Conservation (phyloP, 345 rosid species). For the Arabidopsis arenosa region DNA sequence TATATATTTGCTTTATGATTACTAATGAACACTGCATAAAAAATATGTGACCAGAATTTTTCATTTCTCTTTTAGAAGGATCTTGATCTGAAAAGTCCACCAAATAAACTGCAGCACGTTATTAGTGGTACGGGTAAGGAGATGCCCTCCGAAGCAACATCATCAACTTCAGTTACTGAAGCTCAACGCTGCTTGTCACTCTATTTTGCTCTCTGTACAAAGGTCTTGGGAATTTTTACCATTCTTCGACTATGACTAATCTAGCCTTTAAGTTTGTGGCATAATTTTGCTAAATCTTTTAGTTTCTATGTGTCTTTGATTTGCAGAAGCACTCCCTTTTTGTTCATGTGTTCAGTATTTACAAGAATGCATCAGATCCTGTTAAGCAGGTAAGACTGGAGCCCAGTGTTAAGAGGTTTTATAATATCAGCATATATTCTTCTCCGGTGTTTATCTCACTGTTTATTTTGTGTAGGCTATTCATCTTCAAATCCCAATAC, state of each 20-base stretch:
- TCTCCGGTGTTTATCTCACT: conserved; percentile 29
- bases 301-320: conserved; percentile 38
- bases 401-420: background rate
- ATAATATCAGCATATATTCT: conserved; percentile 18
- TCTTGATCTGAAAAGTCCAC: conserved; percentile 51
- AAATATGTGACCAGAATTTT: conserved; percentile 22
- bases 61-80: conserved; percentile 51
- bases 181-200: conserved; percentile 93
- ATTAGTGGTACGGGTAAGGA: conserved; percentile 56
- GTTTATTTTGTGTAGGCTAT: conserved; percentile 70
- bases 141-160: conserved; percentile 51
- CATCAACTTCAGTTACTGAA: conserved; percentile 60
- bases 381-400: conserved; percentile 75
- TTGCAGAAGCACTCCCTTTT: conserved; percentile 93
- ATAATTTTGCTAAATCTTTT: conserved; percentile 23
- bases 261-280: conserved; percentile 19
- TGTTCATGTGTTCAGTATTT: conserved; percentile 74
- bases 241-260: conserved; percentile 23
- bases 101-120: conserved; percentile 52
- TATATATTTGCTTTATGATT: conserved; percentile 3
- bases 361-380: conserved; percentile 63
- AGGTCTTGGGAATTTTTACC: conserved; percentile 55
- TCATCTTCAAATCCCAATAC: conserved; percentile 83
- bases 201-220: conserved; percentile 96
- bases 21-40: conserved; percentile 16